These are phyloP conservation scores for Globisporangium polare DNA, from an alignment of 352 stramenopile genomes.

Conservation along the genomic window DNA sequence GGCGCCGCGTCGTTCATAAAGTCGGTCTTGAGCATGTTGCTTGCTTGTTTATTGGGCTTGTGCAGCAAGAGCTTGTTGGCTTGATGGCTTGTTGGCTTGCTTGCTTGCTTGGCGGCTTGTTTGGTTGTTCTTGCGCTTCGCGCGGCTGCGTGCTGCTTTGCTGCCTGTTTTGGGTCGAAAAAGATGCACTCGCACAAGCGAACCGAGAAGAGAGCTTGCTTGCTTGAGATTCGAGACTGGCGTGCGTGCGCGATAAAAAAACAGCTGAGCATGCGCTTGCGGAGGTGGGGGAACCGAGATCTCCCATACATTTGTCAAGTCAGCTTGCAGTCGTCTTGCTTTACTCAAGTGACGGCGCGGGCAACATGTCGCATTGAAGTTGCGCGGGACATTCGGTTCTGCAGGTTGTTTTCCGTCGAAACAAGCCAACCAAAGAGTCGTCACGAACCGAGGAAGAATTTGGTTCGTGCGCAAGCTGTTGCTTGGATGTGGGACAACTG, in stretches of 20 bases:
- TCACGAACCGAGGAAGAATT: not conserved
- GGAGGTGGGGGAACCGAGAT: not conserved
- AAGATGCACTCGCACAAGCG: not conserved
- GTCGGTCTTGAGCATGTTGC: not conserved
- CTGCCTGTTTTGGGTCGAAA: constrained; percentile 1
- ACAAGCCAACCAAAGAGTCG: not conserved
- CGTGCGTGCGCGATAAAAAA: constrained; percentile 2
- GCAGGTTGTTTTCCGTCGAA: constrained; percentile 2
- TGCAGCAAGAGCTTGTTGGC: not conserved
- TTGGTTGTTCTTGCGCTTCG: constrained; percentile 7
- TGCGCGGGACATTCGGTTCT: not conserved
- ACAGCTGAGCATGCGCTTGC: not conserved
- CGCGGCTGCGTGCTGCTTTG: not conserved
- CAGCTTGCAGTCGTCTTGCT: not conserved
- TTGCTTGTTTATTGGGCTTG: not conserved
- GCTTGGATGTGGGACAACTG: not conserved
- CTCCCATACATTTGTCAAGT: not conserved
- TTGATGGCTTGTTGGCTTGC: not conserved
- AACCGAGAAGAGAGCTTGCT: constrained; percentile 1
- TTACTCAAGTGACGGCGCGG: not conserved
- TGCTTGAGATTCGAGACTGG: not conserved
- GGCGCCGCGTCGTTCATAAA: not conserved
- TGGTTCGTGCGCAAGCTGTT: not conserved
- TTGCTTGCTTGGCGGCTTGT: not conserved
- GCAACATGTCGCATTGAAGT: constrained; percentile 13